Base-by-base conservation (phyloP, 768 basidiomycete genomes). In the Chlorophyllum brunneum region DNA sequence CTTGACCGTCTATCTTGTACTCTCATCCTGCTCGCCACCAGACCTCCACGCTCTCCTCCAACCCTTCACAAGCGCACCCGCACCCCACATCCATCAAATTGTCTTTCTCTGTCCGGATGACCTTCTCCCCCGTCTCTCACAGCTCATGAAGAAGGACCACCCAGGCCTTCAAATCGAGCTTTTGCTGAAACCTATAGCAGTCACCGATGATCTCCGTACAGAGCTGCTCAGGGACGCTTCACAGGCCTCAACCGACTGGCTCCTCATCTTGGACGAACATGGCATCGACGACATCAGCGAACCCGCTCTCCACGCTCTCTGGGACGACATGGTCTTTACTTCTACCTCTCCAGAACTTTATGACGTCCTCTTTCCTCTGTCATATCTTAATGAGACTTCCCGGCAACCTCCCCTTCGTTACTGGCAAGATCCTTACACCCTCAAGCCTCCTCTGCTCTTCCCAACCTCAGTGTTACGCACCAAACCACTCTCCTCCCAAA, bases 221-320 rank as follows among this genome's bases (percentile, higher is more conserved):
- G 56, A 56, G 15, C 59, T 65, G 31, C 54, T 84, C n/a, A 63
- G 65, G 22, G 63, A 66, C 22, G 67, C 72, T 26, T 57, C 68
- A 4, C 71, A 69, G 24, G 66, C 71, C 22, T 66, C 73, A 10
- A 76, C 79, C 0, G 70, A 75, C 22, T 79, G 78, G 73, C 59
- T 79, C 7, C 70, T 87, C 10, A 45, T 86, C 6, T 66, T 85
- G 48, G 79, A 80, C 48, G 69, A 78, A 41, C 51, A 58, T 38
- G 82, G 75, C 7, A 55, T 86, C 7, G 23, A 56, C 3, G 56
- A 64, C 6, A 36, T 79, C 34, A 61, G 69, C 40, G 55, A 63
- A 27, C 54, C 62, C 20, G 68, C 69, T 10, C 67, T 65, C 51
- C 52, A 64, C 3, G 60, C 67, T 41, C 71, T 86, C n/a, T 51